Percentiles rank a stretch among this genome's conserved stretches.
Conservation (phyloP, 2,329 filamentous ascomycete species). For the Neocatenulostroma microsporum region DNA sequence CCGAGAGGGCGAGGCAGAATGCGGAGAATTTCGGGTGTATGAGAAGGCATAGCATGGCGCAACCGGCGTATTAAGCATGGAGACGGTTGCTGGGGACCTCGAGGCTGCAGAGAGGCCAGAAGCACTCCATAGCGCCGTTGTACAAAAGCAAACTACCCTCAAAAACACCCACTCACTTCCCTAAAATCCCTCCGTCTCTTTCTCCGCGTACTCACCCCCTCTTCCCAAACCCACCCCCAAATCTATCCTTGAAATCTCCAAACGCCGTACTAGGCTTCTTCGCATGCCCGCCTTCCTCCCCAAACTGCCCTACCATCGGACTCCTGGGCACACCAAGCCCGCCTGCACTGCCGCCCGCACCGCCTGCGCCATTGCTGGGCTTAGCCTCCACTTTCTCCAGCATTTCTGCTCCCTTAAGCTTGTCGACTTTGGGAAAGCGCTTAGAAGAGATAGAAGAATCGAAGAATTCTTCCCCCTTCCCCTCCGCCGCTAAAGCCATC, state of each 20-base stretch:
- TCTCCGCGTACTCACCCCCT: slow-evolving; percentile 6
- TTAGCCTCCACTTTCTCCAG: slow-evolving; percentile 64
- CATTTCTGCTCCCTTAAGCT: slow-evolving; percentile 76
- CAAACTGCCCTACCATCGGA: slow-evolving; percentile 1
- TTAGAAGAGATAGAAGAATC: slow-evolving; percentile 83
- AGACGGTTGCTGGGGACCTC: no score
- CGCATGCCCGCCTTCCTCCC: slow-evolving; percentile 2
- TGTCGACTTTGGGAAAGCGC: slow-evolving; percentile 89
- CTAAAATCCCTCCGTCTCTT: no score
- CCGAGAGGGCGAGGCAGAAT: not conserved
- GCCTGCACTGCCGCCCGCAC: not conserved
- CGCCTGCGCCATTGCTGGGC: not conserved
- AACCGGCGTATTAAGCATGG: no score
- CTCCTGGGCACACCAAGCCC: slow-evolving; percentile 3
- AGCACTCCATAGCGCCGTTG: not conserved
- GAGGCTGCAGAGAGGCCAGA: not conserved
- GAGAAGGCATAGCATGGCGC: not conserved
- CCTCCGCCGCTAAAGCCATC: slow-evolving; percentile 62
- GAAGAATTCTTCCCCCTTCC: slow-evolving; percentile 86
- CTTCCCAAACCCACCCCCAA: slow-evolving; percentile 11
- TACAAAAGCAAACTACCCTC: slow-evolving; percentile 1
- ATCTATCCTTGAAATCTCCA: slow-evolving; percentile 12
- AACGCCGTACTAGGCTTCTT: slow-evolving; percentile 7
- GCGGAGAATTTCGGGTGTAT: not conserved
- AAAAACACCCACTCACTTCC: not conserved